phyloP scores from a whole-genome alignment of 1,139 yeast species.

The Nakaseomyces sp. region DNA sequence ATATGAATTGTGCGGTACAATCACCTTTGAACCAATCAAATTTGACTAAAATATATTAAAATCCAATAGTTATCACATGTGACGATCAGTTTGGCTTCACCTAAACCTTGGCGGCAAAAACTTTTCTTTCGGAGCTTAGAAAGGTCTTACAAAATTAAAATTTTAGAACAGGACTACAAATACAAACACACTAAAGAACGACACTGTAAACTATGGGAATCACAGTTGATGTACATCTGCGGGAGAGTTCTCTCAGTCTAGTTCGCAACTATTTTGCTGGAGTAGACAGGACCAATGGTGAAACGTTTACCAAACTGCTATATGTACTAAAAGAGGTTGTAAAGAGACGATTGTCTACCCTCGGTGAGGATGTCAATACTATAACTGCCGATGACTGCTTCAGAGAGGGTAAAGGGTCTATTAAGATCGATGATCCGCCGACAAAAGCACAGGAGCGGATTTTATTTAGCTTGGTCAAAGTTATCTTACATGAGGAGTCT shows the following conservation, averaged over 20 bases:
- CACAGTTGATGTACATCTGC: constrained; percentile 1
- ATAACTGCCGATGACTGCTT: constrained; percentile 1
- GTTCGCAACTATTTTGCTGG: neutral
- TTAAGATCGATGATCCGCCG: constrained; percentile 19
- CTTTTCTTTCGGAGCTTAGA: no score
- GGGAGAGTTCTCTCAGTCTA: neutral
- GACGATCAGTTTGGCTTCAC: no score
- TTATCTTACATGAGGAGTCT: constrained; percentile 22
- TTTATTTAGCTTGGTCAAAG: constrained; percentile 23
- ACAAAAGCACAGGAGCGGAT: constrained; percentile 23
- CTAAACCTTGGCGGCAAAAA: no score
- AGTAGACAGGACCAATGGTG: neutral
- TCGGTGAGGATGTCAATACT: neutral
- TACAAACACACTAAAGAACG: no score
- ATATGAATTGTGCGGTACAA: no score
- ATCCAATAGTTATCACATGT: no score
- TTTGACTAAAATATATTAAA: no score
- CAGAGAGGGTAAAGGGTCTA: constrained; percentile 23
- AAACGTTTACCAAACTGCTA: neutral
- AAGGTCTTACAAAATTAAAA: no score
- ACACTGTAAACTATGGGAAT: neutral
- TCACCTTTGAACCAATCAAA: no score
- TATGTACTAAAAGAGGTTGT: neutral
- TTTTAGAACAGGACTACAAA: no score
- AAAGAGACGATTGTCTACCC: neutral